A percentile compares a stretch with the other conserved stretches of the same genome.
Evolutionary conservation across 2,329 filamentous ascomycete species (phyloP).

Genomic region (Ophiostoma pallidulum): DNA sequence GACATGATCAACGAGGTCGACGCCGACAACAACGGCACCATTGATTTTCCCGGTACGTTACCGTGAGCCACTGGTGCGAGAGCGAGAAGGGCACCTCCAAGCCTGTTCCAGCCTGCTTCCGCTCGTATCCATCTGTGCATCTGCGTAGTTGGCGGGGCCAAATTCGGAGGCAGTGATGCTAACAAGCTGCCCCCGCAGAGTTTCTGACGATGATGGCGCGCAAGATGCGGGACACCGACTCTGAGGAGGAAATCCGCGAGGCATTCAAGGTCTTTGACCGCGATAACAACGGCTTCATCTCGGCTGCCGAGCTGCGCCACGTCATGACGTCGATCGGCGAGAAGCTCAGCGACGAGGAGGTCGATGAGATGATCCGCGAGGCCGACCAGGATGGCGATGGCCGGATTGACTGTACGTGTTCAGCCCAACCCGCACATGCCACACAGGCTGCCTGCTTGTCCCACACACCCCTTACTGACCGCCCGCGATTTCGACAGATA

Average conservation of each 20-base stretch:
- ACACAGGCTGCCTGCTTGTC: no score
- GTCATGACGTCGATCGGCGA: conserved; percentile 90
- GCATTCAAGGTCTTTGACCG: conserved; percentile 78
- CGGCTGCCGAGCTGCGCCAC: conserved; percentile 75
- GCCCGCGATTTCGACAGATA: conserved; percentile 48
- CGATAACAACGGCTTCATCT: conserved; percentile 89
- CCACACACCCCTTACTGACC: no score
- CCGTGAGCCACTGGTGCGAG: no score
- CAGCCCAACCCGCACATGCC: no score
- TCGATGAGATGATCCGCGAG: conserved; percentile 89
- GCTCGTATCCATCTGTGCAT: no score
- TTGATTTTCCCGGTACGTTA: conserved; percentile 73
- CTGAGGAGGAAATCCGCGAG: conserved; percentile 82
- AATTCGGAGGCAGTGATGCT: no score
- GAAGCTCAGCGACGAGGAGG: conserved; percentile 84
- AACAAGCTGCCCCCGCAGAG: conserved; percentile 45
- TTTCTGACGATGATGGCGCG: conserved; percentile 91
- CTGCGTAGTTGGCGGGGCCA: no score
- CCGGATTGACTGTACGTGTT: conserved; percentile 77
- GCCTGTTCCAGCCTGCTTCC: no score
- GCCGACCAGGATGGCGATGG: conserved; percentile 84
- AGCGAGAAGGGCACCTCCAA: no score
- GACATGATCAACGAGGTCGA: conserved; percentile 95
- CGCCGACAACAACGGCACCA: conserved; percentile 86
- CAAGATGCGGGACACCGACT: conserved; percentile 92